phyloP scores from a whole-genome alignment of 148 eudicot species.

The Dysphania ambrosioides region DNA sequence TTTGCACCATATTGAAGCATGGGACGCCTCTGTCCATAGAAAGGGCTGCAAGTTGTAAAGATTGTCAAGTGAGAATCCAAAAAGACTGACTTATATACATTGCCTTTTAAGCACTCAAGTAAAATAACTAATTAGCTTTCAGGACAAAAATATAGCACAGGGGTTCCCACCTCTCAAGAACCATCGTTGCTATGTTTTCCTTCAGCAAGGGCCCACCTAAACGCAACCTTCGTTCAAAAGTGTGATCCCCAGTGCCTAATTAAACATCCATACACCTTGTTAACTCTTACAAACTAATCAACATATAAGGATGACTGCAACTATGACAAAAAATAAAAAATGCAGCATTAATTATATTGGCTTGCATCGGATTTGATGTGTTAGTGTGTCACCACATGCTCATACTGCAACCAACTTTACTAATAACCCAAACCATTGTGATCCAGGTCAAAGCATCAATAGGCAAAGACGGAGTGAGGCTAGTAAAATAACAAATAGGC shows the following conservation, averaged over 20 bases:
- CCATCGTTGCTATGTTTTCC: conserved; percentile 97
- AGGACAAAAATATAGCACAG: neutral
- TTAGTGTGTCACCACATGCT: neutral
- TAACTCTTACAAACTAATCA: conserved; percentile 17
- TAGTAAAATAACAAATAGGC: neutral
- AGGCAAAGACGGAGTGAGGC: neutral
- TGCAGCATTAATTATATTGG: neutral
- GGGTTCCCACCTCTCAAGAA: conserved; percentile 80
- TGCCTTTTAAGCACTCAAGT: neutral
- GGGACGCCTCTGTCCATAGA: conserved; percentile 92
- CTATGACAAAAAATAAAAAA: neutral
- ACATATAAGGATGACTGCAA: conserved; percentile 2
- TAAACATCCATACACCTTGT: conserved; percentile 16
- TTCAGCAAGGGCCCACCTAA: conserved; percentile 87
- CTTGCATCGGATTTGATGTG: neutral
- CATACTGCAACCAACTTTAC: neutral
- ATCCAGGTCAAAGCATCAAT: neutral
- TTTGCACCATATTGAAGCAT: conserved; percentile 81
- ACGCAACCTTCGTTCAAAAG: conserved; percentile 89
- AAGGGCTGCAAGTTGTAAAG: conserved; percentile 56
- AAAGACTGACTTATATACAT: neutral
- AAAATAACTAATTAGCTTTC: neutral
- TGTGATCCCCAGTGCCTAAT: conserved; percentile 96
- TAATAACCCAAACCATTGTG: neutral
- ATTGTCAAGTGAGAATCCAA: neutral